These are phyloP conservation scores for Trichoderma koningiopsis DNA, from an alignment of 2,329 filamentous ascomycete species.

Conservation along the genomic window DNA sequence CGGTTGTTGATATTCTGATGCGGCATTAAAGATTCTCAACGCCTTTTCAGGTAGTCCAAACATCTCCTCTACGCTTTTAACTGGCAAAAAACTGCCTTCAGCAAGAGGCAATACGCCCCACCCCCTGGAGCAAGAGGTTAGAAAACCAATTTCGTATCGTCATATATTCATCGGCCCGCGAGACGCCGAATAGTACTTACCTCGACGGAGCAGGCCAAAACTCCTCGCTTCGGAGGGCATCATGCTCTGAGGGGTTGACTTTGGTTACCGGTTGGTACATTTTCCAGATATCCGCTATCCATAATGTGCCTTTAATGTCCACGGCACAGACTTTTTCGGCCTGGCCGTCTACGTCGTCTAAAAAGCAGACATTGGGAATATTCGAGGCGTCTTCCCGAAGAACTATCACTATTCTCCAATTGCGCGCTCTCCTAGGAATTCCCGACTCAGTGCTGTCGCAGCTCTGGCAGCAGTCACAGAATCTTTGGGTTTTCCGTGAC, in stretches of 20 bases:
- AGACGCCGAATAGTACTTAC: constrained; percentile 28
- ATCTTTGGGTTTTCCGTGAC: neutral
- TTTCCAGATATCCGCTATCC: constrained; percentile 57
- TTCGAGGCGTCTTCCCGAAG: constrained; percentile 47
- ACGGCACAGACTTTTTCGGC: constrained; percentile 55
- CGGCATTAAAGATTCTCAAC: constrained; percentile 26
- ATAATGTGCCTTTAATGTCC: constrained; percentile 53
- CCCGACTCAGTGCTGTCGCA: constrained; percentile 33
- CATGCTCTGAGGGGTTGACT: constrained; percentile 29
- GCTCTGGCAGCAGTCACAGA: constrained; percentile 25
- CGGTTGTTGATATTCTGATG: constrained; percentile 27
- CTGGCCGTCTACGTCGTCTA: constrained; percentile 48
- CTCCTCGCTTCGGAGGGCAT: constrained; percentile 37
- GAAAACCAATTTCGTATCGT: neutral
- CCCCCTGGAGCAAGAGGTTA: constrained; percentile 36
- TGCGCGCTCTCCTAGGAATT: constrained; percentile 46
- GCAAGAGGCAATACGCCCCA: constrained; percentile 55
- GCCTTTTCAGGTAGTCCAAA: constrained; percentile 35
- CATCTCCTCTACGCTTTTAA: constrained; percentile 39
- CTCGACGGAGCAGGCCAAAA: constrained; percentile 34
- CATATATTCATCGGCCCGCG: neutral
- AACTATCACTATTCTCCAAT: constrained; percentile 54
- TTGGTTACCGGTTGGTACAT: constrained; percentile 33
- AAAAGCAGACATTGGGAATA: constrained; percentile 57
- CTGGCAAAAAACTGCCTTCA: constrained; percentile 46